Conservation (phyloP, 176 grass and related monocot genomes). For the Carex kokanica region DNA sequence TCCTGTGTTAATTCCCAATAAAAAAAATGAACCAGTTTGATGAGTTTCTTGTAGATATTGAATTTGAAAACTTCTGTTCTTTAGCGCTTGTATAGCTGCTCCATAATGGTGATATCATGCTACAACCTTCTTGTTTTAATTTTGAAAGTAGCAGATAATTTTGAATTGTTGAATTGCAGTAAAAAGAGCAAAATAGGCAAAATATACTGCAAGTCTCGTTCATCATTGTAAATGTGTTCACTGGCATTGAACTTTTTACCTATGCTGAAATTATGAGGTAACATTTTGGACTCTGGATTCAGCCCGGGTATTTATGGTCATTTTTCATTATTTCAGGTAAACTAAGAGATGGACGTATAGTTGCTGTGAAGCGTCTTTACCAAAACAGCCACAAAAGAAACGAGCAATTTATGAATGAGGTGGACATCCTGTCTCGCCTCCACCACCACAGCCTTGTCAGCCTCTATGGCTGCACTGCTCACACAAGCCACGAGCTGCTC, state of each 20-base stretch:
- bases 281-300: background rate
- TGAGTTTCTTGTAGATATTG: background rate
- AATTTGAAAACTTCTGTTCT: background rate
- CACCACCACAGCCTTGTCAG: constrained; percentile 72
- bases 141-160: background rate
- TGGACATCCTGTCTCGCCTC: constrained; percentile 58
- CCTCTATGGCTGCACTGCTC: constrained; percentile 77
- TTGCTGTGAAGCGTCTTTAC: constrained; percentile 85
- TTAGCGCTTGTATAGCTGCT: background rate
- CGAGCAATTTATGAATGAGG: constrained; percentile 85
- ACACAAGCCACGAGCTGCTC: constrained; percentile 58
- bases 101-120: background rate
- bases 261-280: background rate
- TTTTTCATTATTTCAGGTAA: constrained; percentile 37
- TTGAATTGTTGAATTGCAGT: background rate
- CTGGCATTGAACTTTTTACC: background rate
- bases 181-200: background rate
- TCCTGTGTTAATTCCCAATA: background rate
- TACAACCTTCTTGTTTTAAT: background rate
- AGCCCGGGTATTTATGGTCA: background rate
- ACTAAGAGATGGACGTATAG: constrained; percentile 61
- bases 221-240: background rate
- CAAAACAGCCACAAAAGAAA: constrained; percentile 59
- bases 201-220: background rate
- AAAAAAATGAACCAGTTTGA: background rate